phyloP scores from a whole-genome alignment of 805 yeast species.

The Nakazawaea sp. region DNA sequence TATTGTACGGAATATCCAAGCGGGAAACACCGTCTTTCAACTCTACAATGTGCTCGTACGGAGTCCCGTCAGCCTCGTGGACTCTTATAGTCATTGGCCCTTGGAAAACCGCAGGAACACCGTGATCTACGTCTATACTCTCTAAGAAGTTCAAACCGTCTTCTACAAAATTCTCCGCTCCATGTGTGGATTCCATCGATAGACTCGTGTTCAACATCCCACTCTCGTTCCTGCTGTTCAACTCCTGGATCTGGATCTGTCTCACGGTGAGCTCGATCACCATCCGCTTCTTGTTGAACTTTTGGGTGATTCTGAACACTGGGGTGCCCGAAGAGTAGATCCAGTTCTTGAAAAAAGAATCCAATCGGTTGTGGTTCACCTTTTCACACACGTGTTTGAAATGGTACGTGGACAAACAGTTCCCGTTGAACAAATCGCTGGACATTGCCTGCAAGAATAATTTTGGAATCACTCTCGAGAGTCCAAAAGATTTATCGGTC shows the following conservation, averaged over 20 bases:
- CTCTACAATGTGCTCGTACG: slow-evolving; percentile 95
- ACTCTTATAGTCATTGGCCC: slow-evolving; percentile 97
- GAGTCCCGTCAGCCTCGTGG: slow-evolving; percentile 98
- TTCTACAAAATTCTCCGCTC: slow-evolving; percentile 32
- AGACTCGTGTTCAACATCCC: slow-evolving; percentile 9
- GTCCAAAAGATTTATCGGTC: slow-evolving; percentile 89
- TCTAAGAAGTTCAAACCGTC: slow-evolving; percentile 37
- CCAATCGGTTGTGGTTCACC: slow-evolving; percentile 81
- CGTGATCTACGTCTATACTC: slow-evolving; percentile 30
- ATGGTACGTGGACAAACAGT: slow-evolving; percentile 69
- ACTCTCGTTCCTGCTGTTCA: slow-evolving; percentile 19
- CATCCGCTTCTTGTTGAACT: slow-evolving; percentile 90
- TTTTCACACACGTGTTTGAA: slow-evolving; percentile 93
- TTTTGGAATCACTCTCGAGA: slow-evolving; percentile 87
- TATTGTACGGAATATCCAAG: slow-evolving; percentile 90
- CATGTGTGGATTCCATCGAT: slow-evolving; percentile 12
- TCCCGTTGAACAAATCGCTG: slow-evolving; percentile 77
- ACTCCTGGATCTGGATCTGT: slow-evolving; percentile 73
- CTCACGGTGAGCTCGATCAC: slow-evolving; percentile 91
- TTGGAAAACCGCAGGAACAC: slow-evolving; percentile 50
- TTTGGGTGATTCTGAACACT: slow-evolving; percentile 77
- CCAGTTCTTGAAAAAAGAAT: slow-evolving; percentile 89
- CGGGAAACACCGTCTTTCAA: slow-evolving; percentile 79
- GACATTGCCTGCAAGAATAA: slow-evolving; percentile 92
- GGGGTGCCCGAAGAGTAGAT: slow-evolving; percentile 87